Evolutionary conservation across 176 grass and related monocot species (phyloP), one percentile per base, ranked within the genome.

Genomic region (Oryza punctata): DNA sequence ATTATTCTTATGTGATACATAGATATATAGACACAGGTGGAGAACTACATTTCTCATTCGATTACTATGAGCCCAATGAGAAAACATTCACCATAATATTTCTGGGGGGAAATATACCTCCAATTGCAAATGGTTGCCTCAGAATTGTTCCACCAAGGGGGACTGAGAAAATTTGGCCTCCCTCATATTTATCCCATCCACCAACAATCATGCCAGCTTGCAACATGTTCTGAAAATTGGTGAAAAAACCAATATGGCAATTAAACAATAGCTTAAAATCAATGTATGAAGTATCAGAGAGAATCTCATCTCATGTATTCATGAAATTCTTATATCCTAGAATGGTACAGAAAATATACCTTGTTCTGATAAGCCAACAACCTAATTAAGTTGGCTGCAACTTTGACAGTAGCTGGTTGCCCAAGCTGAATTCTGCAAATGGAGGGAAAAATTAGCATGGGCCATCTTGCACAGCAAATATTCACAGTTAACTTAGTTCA

Each of bases 181-280:
- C 93, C 86, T 99, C 93, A 0, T 99, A 99, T 72, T 99, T 96
- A 78, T 98, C 96, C 96, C 93, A 98, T 73, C 96, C 96, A 64
- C 96, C 96, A 87, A 98, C 52, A 83, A 98, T 98, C 85, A 94
- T 72, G 28, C 96, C 96, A 84, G 94, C 91, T 99, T 99, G 93
- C 59, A 99, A 71, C 96, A 99, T 94, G 71, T 90, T 96, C 96
- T 99, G 70, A 15, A 75, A 69, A 88, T 21, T 28, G 32, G 73
- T 64, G 82, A 82, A 52, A 71, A 57, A 13, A 73, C 10, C 6
- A 28, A 28, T 25, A 15, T 84, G 63, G 9, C 11, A 57, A 16
- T 38, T 77, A 77, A 16, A 75, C 28, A 73, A 16, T 3, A 75
- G 21, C 4, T 67, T 57, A 57, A 12, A 10, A 84, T 59, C 28